Percentiles rank a stretch among this genome's conserved stretches.
Conservation (phyloP, 495 filamentous ascomycete genomes). For the Evernia prunastri region DNA sequence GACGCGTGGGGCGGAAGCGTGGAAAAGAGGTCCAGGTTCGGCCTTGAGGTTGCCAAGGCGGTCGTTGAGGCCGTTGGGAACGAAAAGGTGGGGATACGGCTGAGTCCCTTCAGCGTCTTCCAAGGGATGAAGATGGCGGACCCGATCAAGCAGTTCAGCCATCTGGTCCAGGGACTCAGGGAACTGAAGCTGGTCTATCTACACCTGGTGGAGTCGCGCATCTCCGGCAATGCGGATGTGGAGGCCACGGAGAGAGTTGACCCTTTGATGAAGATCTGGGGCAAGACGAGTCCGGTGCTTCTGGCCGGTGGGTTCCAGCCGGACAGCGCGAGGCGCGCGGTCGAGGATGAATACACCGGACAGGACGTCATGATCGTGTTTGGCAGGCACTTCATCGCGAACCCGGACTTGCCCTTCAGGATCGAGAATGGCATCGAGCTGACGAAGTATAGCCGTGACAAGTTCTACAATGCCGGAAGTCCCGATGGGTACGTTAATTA, state of each 20-base stretch:
- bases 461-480: conserved; percentile 51
- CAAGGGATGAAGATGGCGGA: conserved; percentile 65
- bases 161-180: conserved; percentile 49
- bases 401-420: conserved; percentile 62
- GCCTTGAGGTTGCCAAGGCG: conserved; percentile 56
- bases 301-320: conserved; percentile 54
- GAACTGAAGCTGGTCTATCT: conserved; percentile 56
- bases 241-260: conserved; percentile 44
- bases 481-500: conserved; percentile 59
- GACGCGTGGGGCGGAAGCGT: conserved; percentile 67
- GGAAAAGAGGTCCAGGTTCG: conserved; percentile 62
- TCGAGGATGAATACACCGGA: conserved; percentile 48
- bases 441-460: conserved; percentile 47
- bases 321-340: conserved; percentile 42
- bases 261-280: conserved; percentile 46
- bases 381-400: conserved; percentile 51
- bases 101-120: conserved; percentile 59
- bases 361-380: conserved; percentile 44
- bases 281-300: conserved; percentile 47
- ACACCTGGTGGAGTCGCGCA: conserved; percentile 54
- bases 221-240: conserved; percentile 41
- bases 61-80: conserved; percentile 59
- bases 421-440: conserved; percentile 52
- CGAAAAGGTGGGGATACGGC: conserved; percentile 53
- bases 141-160: conserved; percentile 54